Percentiles rank a stretch among this genome's conserved stretches.
Evolutionary conservation across 768 basidiomycete species (phyloP).

Genomic region (Mycena sanguinolenta): DNA sequence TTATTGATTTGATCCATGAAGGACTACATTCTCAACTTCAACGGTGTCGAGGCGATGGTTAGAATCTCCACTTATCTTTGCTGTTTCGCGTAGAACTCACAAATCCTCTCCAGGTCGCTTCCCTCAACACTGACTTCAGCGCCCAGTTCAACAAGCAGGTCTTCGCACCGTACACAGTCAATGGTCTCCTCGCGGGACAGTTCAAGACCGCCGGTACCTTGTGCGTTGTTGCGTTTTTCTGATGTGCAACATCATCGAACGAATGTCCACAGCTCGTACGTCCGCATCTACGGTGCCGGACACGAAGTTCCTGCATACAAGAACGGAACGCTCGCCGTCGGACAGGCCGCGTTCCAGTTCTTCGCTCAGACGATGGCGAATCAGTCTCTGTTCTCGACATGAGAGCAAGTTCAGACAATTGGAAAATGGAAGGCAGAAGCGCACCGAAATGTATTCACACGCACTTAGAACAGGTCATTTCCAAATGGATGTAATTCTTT

Average conservation of each 20-base stretch:
- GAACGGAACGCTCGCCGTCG: neutral
- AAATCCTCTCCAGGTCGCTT: slow-evolving; percentile 44
- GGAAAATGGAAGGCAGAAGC: too few relatives aligned
- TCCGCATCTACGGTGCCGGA: slow-evolving; percentile 27
- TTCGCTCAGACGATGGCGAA: slow-evolving; percentile 28
- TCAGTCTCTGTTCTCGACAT: slow-evolving; percentile 29
- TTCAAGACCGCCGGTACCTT: slow-evolving; percentile 72
- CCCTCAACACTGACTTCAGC: slow-evolving; percentile 61
- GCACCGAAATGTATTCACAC: too few relatives aligned
- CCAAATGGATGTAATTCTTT: too few relatives aligned
- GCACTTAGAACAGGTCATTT: too few relatives aligned
- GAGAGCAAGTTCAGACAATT: neutral
- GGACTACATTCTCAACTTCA: slow-evolving; percentile 69
- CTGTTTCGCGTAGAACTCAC: neutral
- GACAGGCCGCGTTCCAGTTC: slow-evolving; percentile 22
- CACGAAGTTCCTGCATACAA: slow-evolving; percentile 19
- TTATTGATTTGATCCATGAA: slow-evolving; percentile 19
- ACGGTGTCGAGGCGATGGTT: slow-evolving; percentile 73
- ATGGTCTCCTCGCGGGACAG: slow-evolving; percentile 62
- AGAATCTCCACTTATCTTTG: too few relatives aligned
- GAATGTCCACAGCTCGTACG: slow-evolving; percentile 14
- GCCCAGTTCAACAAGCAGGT: slow-evolving; percentile 54
- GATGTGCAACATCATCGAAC: neutral
- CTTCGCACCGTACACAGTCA: slow-evolving; percentile 65
- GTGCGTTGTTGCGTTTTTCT: neutral